A percentile compares a stretch with the other conserved stretches of the same genome.
phyloP scores from a whole-genome alignment of 768 basidiomycete species.

The Russula dissimulans region DNA sequence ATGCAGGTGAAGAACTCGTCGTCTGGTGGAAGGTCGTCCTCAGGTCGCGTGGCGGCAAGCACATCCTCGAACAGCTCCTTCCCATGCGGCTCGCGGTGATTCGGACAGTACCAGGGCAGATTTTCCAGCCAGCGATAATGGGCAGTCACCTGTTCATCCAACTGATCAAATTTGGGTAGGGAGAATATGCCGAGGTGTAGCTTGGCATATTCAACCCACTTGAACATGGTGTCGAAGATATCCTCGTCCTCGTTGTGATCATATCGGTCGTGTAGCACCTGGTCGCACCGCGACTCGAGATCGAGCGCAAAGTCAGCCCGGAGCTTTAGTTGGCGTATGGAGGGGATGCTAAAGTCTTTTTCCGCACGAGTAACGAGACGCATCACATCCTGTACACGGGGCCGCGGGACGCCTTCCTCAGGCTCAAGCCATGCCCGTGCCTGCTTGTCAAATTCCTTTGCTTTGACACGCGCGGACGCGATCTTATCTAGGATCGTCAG shows the following conservation, averaged over 20 bases:
- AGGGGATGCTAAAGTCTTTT: constrained; percentile 65
- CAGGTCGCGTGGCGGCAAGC: constrained; percentile 59
- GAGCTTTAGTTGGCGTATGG: constrained; percentile 55
- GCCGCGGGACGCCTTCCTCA: constrained; percentile 45
- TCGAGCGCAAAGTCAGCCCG: constrained; percentile 71
- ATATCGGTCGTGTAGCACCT: constrained; percentile 58
- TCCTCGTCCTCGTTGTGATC: constrained; percentile 47
- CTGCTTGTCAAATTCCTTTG: constrained; percentile 72
- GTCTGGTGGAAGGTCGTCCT: constrained; percentile 68
- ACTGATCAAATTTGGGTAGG: constrained; percentile 61
- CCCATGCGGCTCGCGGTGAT: constrained; percentile 57
- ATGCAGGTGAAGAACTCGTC: constrained; percentile 85
- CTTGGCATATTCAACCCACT: constrained; percentile 66
- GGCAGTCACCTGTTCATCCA: constrained; percentile 54
- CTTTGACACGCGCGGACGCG: constrained; percentile 53
- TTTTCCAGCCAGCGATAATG: constrained; percentile 68
- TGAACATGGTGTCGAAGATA: constrained; percentile 60
- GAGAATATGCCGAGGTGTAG: constrained; percentile 66
- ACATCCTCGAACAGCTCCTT: constrained; percentile 66
- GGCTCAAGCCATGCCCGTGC: constrained; percentile 61
- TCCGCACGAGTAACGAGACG: constrained; percentile 61
- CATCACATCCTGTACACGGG: constrained; percentile 60
- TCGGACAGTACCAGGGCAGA: constrained; percentile 70
- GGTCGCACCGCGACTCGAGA: constrained; percentile 66
- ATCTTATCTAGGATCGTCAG: constrained; percentile 56